Percentiles rank a stretch among this genome's conserved stretches.
Evolutionary conservation across 305 asterid genomes (phyloP).

Genomic region (Fraxinus paxiana): DNA sequence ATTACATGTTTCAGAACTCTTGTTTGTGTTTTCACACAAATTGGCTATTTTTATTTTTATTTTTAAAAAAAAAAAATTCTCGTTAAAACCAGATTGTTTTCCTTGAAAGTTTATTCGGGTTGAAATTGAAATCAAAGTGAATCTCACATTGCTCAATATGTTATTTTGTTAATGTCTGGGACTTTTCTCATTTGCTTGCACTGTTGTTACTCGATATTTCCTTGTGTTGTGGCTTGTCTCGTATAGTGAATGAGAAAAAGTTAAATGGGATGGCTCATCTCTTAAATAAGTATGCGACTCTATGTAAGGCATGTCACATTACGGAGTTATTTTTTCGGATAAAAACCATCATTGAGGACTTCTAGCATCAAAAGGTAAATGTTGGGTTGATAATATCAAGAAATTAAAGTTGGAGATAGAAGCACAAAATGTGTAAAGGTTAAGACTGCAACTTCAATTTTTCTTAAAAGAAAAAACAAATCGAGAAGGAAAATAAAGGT

Average conservation of each 20-base stretch:
- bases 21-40: background rate
- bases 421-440: background rate
- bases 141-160: background rate
- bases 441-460: background rate
- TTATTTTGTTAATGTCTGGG: background rate
- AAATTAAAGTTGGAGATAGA: background rate
- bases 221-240: background rate
- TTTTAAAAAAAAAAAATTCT: background rate
- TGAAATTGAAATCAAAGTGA: conserved; percentile 1
- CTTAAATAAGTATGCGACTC: background rate
- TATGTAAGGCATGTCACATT: background rate
- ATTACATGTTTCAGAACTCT: background rate
- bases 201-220: background rate
- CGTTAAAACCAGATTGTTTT: background rate
- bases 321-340: background rate
- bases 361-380: background rate
- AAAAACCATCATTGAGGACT: background rate
- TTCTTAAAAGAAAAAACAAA: background rate
- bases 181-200: background rate
- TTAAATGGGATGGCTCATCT: background rate
- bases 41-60: too few relatives aligned
- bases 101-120: background rate
- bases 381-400: background rate
- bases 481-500: background rate
- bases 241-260: background rate